Evolutionary conservation across 2,329 filamentous ascomycete species (phyloP).

Genomic region (Monilinia fructicola): DNA sequence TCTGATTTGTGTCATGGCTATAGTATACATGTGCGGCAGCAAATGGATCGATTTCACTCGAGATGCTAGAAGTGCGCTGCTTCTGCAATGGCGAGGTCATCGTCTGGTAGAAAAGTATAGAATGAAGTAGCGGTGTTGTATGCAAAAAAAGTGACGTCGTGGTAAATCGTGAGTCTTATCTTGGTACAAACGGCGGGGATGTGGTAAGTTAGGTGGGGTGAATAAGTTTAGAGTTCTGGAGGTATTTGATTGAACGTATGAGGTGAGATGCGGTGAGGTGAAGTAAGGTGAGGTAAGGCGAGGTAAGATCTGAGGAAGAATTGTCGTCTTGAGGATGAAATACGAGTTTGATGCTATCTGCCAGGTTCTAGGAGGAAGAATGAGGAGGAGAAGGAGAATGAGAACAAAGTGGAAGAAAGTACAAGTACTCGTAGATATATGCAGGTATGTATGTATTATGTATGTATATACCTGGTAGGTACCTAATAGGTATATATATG

Average conservation of each 20-base stretch:
- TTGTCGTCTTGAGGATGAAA: background rate
- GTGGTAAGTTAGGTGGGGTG: background rate
- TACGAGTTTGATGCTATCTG: background rate
- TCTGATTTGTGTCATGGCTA: conserved; percentile 33
- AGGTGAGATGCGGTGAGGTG: too few relatives aligned
- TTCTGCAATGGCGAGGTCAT: conserved; percentile 34
- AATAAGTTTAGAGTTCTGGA: background rate
- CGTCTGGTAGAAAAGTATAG: background rate
- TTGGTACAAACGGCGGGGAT: background rate
- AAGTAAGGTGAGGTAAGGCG: too few relatives aligned
- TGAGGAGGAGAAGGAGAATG: background rate
- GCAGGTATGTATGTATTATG: background rate
- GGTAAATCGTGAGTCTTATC: background rate
- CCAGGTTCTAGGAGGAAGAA: background rate
- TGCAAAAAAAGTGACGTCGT: background rate
- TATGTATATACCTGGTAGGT: background rate
- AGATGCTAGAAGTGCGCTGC: conserved; percentile 27
- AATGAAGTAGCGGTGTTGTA: background rate
- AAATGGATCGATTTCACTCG: conserved; percentile 38
- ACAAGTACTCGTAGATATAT: background rate
- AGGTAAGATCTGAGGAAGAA: too few relatives aligned
- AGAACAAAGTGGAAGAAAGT: background rate
- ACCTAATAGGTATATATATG: background rate
- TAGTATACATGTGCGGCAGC: conserved; percentile 40
- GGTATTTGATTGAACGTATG: background rate